A percentile compares a stretch with the other conserved stretches of the same genome.
These are phyloP conservation scores for Alternaria ventricosa DNA, from an alignment of 2,329 filamentous ascomycete species.

Conservation along the genomic window DNA sequence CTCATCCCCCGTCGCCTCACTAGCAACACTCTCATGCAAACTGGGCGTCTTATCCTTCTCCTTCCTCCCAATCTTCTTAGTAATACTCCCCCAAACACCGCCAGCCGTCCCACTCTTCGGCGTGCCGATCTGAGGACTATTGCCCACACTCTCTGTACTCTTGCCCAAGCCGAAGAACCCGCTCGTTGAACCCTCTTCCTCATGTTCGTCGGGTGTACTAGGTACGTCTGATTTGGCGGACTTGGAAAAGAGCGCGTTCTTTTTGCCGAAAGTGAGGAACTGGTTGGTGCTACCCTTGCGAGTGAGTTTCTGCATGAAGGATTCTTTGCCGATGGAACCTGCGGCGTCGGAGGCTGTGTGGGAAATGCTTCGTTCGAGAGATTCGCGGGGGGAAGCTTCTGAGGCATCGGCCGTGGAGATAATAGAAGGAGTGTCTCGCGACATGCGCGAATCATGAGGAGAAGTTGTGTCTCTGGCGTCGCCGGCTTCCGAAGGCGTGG, in stretches of 20 bases:
- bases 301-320: constrained; percentile 58
- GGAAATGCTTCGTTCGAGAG: constrained; percentile 49
- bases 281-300: constrained; percentile 56
- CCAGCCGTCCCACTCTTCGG: constrained; percentile 44
- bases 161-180: constrained; percentile 33
- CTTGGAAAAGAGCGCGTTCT: constrained; percentile 40
- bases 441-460: constrained; percentile 45
- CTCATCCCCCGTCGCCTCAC: constrained; percentile 49
- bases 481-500: constrained; percentile 33
- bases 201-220: constrained; percentile 48
- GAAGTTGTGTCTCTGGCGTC: constrained; percentile 35
- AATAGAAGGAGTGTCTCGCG: constrained; percentile 53
- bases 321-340: constrained; percentile 50
- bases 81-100: constrained; percentile 52
- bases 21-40: constrained; percentile 55
- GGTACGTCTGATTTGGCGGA: constrained; percentile 37
- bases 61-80: constrained; percentile 52
- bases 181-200: constrained; percentile 38
- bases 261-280: constrained; percentile 53
- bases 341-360: constrained; percentile 46
- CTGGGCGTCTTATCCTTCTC: constrained; percentile 55
- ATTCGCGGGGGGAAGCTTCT: constrained; percentile 48
- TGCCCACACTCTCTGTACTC: constrained; percentile 36
- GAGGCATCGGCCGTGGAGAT: constrained; percentile 49
- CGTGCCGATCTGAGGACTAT: constrained; percentile 47